Evolutionary conservation across 345 rosid species (phyloP).

Genomic region (Arabis hirsuta): DNA sequence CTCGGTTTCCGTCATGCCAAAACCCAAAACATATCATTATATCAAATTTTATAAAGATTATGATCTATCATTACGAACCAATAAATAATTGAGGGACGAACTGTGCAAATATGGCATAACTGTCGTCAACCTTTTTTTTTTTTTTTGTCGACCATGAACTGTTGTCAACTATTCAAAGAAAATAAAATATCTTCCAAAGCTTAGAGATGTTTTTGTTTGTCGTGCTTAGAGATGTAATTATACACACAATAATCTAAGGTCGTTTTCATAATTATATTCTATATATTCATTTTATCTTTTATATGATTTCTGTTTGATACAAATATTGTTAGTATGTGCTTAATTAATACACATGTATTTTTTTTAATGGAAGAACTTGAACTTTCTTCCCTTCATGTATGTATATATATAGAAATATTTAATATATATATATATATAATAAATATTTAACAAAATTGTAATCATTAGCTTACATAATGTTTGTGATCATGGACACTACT

Average conservation of each 20-base stretch:
- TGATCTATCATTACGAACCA: slow-evolving; percentile 15
- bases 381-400: no score
- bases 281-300: not conserved
- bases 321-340: not conserved
- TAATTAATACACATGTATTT: not conserved
- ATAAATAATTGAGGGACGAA: not conserved
- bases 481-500: slow-evolving; percentile 36
- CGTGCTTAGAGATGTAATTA: not conserved
- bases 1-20: slow-evolving; percentile 31
- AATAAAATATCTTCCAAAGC: slow-evolving; percentile 13
- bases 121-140: slow-evolving; percentile 29
- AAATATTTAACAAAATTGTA: not conserved
- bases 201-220: not conserved
- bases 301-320: not conserved
- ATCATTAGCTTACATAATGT: slow-evolving; percentile 25
- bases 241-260: not conserved
- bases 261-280: not conserved
- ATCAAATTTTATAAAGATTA: not conserved
- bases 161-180: slow-evolving; percentile 7
- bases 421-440: no score
- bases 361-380: not conserved
- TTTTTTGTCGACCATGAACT: no score
- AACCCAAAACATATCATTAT: not conserved
- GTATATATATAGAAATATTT: no score
- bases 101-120: slow-evolving; percentile 20